Conservation (phyloP, 176 grass and related monocot species). For the Neostapfia colusana region DNA sequence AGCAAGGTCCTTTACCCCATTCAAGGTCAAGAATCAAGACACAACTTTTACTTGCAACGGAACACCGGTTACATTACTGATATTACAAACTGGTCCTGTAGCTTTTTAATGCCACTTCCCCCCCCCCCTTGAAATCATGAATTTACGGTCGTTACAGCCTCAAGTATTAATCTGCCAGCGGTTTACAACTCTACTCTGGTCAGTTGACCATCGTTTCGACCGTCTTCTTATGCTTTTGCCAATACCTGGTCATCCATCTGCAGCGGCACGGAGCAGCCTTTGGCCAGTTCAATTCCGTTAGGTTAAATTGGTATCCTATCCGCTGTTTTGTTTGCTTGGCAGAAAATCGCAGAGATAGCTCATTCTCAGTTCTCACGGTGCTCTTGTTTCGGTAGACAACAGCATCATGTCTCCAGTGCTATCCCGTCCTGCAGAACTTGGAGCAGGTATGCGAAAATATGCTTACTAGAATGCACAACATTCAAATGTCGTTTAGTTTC, state of each 20-base stretch:
- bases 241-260: too few relatives aligned
- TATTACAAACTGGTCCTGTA: neutral
- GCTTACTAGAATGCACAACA: constrained; percentile 12
- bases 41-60: too few relatives aligned
- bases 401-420: constrained; percentile 98
- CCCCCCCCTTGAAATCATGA: too few relatives aligned
- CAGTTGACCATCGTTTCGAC: too few relatives aligned
- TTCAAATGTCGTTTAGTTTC: constrained; percentile 2
- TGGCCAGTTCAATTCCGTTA: too few relatives aligned
- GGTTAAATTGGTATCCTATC: neutral
- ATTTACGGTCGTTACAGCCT: too few relatives aligned
- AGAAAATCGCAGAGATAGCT: constrained; percentile 96
- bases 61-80: too few relatives aligned
- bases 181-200: too few relatives aligned
- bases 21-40: too few relatives aligned
- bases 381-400: constrained; percentile 89
- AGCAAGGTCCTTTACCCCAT: neutral
- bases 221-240: too few relatives aligned
- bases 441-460: constrained; percentile 58
- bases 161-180: too few relatives aligned
- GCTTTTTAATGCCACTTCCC: neutral
- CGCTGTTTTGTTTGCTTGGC: constrained; percentile 37
- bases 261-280: too few relatives aligned
- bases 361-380: constrained; percentile 66
- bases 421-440: constrained; percentile 75